A percentile compares a stretch with the other conserved stretches of the same genome.
phyloP scores from a whole-genome alignment of 208 protist species.

The Balamuthia mandrillaris region DNA sequence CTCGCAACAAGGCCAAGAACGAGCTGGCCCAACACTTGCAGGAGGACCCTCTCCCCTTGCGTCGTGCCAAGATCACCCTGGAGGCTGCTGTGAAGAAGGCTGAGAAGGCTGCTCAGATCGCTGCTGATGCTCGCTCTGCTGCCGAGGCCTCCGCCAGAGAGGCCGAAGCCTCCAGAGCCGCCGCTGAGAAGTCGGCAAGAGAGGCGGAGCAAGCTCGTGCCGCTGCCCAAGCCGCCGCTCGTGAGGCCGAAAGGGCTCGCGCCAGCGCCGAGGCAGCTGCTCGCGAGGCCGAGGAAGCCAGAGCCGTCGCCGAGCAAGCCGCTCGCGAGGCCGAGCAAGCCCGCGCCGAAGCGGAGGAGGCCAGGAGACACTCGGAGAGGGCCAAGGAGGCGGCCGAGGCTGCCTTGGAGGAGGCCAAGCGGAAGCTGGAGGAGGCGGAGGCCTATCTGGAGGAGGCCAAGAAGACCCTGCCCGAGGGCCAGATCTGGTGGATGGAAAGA shows the following conservation, averaged over 20 bases:
- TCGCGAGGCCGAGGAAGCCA: background rate
- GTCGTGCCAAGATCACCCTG: slow-evolving; percentile 7
- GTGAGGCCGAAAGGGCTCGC: background rate
- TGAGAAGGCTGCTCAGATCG: slow-evolving; percentile 31
- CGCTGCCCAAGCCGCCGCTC: background rate
- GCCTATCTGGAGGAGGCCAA: slow-evolving; percentile 54
- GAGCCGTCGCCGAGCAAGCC: background rate
- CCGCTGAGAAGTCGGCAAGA: too few relatives aligned
- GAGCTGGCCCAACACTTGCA: slow-evolving; percentile 10
- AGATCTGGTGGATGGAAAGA: slow-evolving; percentile 53
- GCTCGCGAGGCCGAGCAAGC: background rate
- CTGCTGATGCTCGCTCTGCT: slow-evolving; percentile 33
- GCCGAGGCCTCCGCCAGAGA: slow-evolving; percentile 18
- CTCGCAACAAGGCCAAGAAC: slow-evolving; percentile 45
- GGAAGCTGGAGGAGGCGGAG: slow-evolving; percentile 33
- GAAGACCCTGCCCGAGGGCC: slow-evolving; percentile 27
- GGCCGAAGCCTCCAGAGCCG: background rate
- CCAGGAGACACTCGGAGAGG: background rate
- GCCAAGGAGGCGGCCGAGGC: slow-evolving; percentile 41
- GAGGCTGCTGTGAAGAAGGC: slow-evolving; percentile 49
- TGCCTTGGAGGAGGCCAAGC: slow-evolving; percentile 34
- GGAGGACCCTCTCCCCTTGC: background rate
- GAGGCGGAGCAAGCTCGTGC: background rate
- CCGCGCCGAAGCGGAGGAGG: background rate
- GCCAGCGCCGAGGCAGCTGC: background rate